These are phyloP conservation scores for Nigrospora oryzae DNA, from an alignment of 2,329 filamentous ascomycete species.

Conservation along the genomic window DNA sequence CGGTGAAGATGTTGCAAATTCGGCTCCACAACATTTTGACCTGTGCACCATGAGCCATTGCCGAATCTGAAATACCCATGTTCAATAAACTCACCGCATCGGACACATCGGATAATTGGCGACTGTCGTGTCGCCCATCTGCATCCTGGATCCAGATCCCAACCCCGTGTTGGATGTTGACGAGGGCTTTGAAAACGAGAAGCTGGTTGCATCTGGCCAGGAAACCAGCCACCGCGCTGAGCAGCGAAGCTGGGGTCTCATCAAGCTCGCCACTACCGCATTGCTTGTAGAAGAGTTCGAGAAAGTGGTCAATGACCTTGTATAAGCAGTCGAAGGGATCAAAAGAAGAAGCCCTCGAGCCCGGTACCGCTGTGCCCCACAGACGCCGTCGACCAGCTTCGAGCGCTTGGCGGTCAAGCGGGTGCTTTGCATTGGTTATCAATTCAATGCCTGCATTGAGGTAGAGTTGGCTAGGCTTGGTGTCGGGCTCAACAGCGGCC, in stretches of 20 bases:
- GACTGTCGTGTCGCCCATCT: constrained; percentile 30
- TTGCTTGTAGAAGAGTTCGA: constrained; percentile 46
- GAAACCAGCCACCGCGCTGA: constrained; percentile 46
- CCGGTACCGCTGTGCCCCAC: constrained; percentile 47
- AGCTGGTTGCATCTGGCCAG: constrained; percentile 37
- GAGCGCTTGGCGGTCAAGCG: constrained; percentile 52
- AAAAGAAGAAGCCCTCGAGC: constrained; percentile 31
- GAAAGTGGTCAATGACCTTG: constrained; percentile 41
- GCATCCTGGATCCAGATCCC: constrained; percentile 56
- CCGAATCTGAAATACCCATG: not conserved
- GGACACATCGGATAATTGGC: constrained; percentile 28
- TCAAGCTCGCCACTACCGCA: constrained; percentile 28
- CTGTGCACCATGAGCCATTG: constrained; percentile 26
- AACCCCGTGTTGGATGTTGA: constrained; percentile 54
- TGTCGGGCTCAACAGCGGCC: constrained; percentile 10
- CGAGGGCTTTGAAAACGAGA: constrained; percentile 46
- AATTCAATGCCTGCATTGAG: constrained; percentile 31
- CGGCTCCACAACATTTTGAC: constrained; percentile 40
- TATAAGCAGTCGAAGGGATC: constrained; percentile 64
- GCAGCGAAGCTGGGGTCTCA: constrained; percentile 31
- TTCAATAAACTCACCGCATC: constrained; percentile 33
- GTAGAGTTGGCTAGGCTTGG: constrained; percentile 13
- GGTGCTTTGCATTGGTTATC: constrained; percentile 40
- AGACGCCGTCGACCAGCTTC: constrained; percentile 58
- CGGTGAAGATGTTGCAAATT: constrained; percentile 30